phyloP scores from a whole-genome alignment of 352 stramenopile species.

The Globisporangium abappressorium region DNA sequence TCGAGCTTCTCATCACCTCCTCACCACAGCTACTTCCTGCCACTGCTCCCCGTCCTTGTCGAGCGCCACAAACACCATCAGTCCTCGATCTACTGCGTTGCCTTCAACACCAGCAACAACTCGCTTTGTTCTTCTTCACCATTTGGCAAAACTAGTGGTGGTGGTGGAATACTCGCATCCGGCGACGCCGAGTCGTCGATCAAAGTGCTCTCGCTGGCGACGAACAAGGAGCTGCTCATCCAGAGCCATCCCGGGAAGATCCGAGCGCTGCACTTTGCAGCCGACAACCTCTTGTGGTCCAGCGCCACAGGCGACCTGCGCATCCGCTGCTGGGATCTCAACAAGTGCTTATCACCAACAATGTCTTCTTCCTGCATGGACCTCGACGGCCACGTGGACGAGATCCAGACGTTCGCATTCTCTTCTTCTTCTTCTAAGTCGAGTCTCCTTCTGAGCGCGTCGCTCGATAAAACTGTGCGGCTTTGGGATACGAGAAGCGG shows the following conservation, averaged over 20 bases:
- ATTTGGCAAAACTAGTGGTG: neutral
- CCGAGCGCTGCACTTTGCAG: slow-evolving; percentile 45
- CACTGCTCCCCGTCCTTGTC: slow-evolving; percentile 45
- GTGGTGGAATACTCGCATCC: slow-evolving; percentile 37
- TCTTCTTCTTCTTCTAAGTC: slow-evolving; percentile 6
- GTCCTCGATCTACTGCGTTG: slow-evolving; percentile 51
- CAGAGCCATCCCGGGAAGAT: slow-evolving; percentile 42
- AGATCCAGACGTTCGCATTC: slow-evolving; percentile 56
- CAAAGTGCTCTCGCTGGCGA: slow-evolving; percentile 43
- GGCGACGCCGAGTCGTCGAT: slow-evolving; percentile 56
- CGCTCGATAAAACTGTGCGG: slow-evolving; percentile 58
- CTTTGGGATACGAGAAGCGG: slow-evolving; percentile 65
- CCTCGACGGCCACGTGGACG: slow-evolving; percentile 62
- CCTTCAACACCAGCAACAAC: slow-evolving; percentile 32
- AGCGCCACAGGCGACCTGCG: slow-evolving; percentile 39
- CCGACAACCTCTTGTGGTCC: slow-evolving; percentile 33
- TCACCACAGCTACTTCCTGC: slow-evolving; percentile 26
- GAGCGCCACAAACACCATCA: slow-evolving; percentile 65
- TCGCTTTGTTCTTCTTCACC: neutral
- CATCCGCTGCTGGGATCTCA: slow-evolving; percentile 58
- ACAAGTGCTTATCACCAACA: slow-evolving; percentile 10
- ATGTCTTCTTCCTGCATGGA: slow-evolving; percentile 16
- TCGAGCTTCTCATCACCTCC: neutral
- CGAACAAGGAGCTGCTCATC: slow-evolving; percentile 28
- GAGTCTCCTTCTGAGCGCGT: slow-evolving; percentile 31